phyloP scores from a whole-genome alignment of 257 asterid species.

The Leonotis leonurus region DNA sequence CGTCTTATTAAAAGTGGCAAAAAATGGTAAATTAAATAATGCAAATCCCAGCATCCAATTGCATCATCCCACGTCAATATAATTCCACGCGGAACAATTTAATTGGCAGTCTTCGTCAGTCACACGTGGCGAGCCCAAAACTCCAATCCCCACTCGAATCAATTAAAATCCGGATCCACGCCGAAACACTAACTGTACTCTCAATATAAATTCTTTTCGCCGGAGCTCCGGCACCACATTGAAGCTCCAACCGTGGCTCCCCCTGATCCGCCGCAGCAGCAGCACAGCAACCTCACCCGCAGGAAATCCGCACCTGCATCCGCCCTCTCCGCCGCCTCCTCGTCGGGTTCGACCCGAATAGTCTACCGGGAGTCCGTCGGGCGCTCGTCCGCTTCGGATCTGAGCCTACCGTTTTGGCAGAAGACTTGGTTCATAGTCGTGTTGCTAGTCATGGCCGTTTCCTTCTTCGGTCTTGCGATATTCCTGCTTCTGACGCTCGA shows the following conservation, averaged over 20 bases:
- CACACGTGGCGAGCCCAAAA: conserved; percentile 24
- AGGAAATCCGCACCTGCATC: conserved; percentile 61
- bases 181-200: not conserved
- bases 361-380: conserved; percentile 51
- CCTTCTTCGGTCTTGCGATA: conserved; percentile 71
- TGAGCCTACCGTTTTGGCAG: conserved; percentile 69
- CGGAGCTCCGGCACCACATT: conserved; percentile 59
- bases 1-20: too few species aligned
- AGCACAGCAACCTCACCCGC: conserved; percentile 54
- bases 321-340: conserved; percentile 23
- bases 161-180: conserved; percentile 3
- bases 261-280: conserved; percentile 53
- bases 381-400: conserved; percentile 40
- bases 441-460: conserved; percentile 62
- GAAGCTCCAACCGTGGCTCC: conserved; percentile 80
- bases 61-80: conserved; percentile 2
- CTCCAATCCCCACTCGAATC: not conserved
- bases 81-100: conserved; percentile 14
- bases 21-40: too few species aligned
- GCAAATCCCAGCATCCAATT: too few species aligned
- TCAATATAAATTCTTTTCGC: conserved; percentile 18
- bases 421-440: conserved; percentile 64
- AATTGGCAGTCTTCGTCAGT: not conserved
- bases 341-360: conserved; percentile 53
- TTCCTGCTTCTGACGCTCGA: conserved; percentile 64